Conservation (phyloP, 306 rosid species). For the Ormosia emarginata region DNA sequence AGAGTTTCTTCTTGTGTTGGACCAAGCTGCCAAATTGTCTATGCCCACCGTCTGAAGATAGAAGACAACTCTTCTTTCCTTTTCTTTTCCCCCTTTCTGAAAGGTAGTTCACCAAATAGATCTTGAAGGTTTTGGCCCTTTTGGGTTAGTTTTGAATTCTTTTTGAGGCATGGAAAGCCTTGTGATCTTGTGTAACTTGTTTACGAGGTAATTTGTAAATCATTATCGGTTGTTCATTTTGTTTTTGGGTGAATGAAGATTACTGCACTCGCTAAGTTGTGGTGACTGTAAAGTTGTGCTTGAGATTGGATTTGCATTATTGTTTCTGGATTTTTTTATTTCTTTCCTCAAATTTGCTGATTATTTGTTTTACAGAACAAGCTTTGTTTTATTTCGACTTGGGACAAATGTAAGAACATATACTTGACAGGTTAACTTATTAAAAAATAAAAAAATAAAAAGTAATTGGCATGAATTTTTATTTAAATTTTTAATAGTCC, state of each 20-base stretch:
- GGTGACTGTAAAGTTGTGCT: not conserved
- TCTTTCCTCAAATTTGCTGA: too few species aligned
- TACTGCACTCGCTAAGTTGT: not conserved
- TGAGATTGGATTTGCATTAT: too few species aligned
- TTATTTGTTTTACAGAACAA: too few species aligned
- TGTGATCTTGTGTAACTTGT: not conserved
- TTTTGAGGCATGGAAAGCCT: not conserved
- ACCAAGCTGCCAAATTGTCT: conserved; percentile 55
- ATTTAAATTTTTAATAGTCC: too few species aligned
- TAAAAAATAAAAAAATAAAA: too few species aligned
- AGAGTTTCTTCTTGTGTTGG: conserved; percentile 72
- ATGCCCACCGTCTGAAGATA: conserved; percentile 41
- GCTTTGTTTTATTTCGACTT: too few species aligned
- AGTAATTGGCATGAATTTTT: too few species aligned
- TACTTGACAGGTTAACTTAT: too few species aligned
- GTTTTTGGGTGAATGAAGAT: conserved; percentile 1
- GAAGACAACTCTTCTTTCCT: not conserved
- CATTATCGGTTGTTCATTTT: not conserved
- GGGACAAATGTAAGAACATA: too few species aligned
- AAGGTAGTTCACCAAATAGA: not conserved
- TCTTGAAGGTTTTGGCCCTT: not conserved
- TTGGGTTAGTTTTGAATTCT: not conserved
- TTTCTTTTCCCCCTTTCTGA: not conserved
- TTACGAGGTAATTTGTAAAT: not conserved
- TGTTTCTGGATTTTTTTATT: too few species aligned